Percentiles rank a stretch among this genome's conserved stretches.
These are phyloP conservation scores for Agrostemma githago DNA, from an alignment of 148 eudicot species.

Conservation along the genomic window DNA sequence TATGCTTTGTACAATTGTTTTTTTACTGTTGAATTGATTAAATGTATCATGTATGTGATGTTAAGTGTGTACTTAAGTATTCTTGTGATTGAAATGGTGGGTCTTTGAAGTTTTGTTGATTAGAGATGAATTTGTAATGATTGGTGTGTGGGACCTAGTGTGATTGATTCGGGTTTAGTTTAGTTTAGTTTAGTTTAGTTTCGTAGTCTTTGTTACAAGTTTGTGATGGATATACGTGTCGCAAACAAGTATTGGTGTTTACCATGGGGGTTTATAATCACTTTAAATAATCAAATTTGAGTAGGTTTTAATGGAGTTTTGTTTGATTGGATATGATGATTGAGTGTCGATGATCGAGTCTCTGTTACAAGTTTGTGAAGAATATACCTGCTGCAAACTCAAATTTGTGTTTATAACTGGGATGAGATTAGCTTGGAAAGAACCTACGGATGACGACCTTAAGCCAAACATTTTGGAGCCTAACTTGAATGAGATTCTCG, in stretches of 20 bases:
- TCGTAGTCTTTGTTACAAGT: no score
- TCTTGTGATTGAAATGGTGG: constrained; percentile 1
- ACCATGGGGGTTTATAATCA: background rate
- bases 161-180: background rate
- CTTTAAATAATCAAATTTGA: background rate
- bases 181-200: no score
- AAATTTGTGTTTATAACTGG: background rate
- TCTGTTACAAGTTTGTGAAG: no score
- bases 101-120: constrained; percentile 9
- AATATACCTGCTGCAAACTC: no score
- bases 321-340: background rate
- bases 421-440: constrained; percentile 46
- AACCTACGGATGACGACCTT: constrained; percentile 50
- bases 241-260: no score
- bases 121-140: constrained; percentile 10
- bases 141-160: constrained; percentile 12
- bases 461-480: constrained; percentile 49
- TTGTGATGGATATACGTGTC: no score
- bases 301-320: background rate
- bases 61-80: no score
- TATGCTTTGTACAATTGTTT: background rate
- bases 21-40: constrained; percentile 6
- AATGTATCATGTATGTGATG: background rate
- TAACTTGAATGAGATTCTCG: constrained; percentile 59
- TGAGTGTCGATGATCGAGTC: background rate